phyloP scores from a whole-genome alignment of 148 eudicot genomes.

The Rhododendron molle region DNA sequence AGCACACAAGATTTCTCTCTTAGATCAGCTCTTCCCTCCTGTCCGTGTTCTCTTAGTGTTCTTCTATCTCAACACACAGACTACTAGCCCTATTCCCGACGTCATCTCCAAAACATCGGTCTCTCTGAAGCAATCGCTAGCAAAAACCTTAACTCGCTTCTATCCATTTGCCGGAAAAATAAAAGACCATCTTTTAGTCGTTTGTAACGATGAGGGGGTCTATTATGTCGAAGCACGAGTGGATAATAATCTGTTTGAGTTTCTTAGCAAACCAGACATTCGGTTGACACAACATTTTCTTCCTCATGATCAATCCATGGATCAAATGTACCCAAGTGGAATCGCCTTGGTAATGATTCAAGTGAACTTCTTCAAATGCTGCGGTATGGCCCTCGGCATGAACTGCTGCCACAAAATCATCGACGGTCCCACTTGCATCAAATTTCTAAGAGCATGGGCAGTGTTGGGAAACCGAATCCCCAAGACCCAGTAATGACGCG shows the following conservation, averaged over 20 bases:
- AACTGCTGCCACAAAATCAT: conserved; percentile 20
- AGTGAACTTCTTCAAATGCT: conserved; percentile 23
- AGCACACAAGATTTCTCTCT: too few species aligned
- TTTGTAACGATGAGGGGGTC: conserved; percentile 10
- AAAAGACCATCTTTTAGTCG: background rate
- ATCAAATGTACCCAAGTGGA: conserved; percentile 10
- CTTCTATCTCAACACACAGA: background rate
- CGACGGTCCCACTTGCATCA: conserved; percentile 19
- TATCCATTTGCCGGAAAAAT: conserved; percentile 16
- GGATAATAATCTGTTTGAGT: background rate
- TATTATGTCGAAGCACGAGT: conserved; percentile 13
- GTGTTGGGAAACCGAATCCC: background rate
- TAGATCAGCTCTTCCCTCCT: too few species aligned
- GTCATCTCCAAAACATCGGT: conserved; percentile 25
- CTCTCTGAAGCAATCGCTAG: background rate
- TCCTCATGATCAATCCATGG: too few species aligned
- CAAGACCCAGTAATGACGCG: too few species aligned
- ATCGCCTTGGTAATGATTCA: conserved; percentile 21
- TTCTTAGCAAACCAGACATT: too few species aligned
- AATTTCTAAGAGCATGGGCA: conserved; percentile 30
- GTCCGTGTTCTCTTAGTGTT: background rate
- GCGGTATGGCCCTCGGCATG: conserved; percentile 27
- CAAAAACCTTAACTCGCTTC: conserved; percentile 9
- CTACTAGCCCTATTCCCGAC: conserved; percentile 20
- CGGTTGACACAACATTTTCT: too few species aligned